These are phyloP conservation scores for Leccinum broughii DNA, from an alignment of 768 basidiomycete genomes.

Conservation along the genomic window DNA sequence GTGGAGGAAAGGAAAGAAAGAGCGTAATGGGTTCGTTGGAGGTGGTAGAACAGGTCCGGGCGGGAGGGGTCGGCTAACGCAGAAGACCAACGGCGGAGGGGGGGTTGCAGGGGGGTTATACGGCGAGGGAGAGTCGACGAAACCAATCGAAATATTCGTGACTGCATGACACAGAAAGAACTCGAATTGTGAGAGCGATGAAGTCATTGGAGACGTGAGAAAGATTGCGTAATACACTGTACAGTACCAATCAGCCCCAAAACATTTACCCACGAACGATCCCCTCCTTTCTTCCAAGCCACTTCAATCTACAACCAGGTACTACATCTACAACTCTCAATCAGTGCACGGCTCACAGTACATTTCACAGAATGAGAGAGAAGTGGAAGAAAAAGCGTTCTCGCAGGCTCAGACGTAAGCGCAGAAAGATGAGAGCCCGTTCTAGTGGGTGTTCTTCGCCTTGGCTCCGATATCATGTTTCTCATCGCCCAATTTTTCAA, in stretches of 20 bases:
- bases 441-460: constrained; percentile 64
- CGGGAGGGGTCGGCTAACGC: constrained; percentile 54
- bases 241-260: constrained; percentile 37
- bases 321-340: constrained; percentile 6
- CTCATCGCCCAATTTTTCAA: constrained; percentile 3
- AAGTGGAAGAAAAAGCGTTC: constrained; percentile 98
- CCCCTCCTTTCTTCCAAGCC: constrained; percentile 23
- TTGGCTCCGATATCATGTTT: not conserved
- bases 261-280: constrained; percentile 18
- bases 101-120: constrained; percentile 11
- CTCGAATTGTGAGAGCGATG: not conserved
- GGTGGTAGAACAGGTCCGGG: constrained; percentile 71
- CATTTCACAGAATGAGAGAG: constrained; percentile 75
- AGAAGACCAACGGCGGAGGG: constrained; percentile 14
- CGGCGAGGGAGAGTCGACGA: constrained; percentile 1
- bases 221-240: constrained; percentile 33
- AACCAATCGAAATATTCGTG: constrained; percentile 8
- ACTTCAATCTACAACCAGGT: constrained; percentile 35
- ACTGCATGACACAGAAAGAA: constrained; percentile 8
- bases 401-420: constrained; percentile 85
- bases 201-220: constrained; percentile 19
- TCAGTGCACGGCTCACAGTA: not conserved
- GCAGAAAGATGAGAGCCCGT: constrained; percentile 89
- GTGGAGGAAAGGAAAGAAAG: constrained; percentile 58
- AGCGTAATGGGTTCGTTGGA: constrained; percentile 52